Evolutionary conservation across 257 asterid genomes (phyloP), one percentile per base, ranked within the genome.

Genomic region (Capsicum baccatum): DNA sequence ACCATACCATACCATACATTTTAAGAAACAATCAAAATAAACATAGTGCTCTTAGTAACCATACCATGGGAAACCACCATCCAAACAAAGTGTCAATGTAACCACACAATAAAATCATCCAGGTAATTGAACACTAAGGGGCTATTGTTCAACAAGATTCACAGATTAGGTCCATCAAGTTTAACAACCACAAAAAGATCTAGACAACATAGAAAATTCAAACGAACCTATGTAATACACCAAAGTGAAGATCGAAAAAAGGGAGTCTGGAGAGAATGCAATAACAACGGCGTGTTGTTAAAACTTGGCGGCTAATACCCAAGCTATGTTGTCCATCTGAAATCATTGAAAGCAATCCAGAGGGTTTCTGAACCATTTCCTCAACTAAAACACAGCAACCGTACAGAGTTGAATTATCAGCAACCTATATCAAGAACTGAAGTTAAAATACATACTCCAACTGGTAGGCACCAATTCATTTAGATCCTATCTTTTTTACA

Each of bases 331-430:
- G 93, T 60, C 89, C 94, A 73, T 94, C 98, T 82, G 95, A 90
- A 88, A 93, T 84, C 89, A 93, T 89, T 79, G 99, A 92, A 84
- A 97, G 93, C 94, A 97, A 89, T 70, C 96, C 94, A 15, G 99
- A 95, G 15, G 96, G 97, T 91, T 94, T 92, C 83, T 95, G 99
- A 67, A 97, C 87, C 89, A 94, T 85, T 91, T 97, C 99, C 81
- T 97, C 99, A 80, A 93, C 99, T 89, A 97, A 91, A 86, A 97
- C 95, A 84, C 99, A 97, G 92, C 99, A 97, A 85, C 99, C 99
- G 83, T 97, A 97, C 82, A 97, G 94, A 60, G 97, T 95, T 48
- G 99, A 94, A 87, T 96, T 91, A 89, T 97, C 99, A 80, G 99
- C 99, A 69, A 93, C 99, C 99, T 97, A 91, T 73, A 54, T 57